Evolutionary conservation across 371 early-diverging fungal genomes (phyloP).

Genomic region (Neoconidiobolus thromboides): DNA sequence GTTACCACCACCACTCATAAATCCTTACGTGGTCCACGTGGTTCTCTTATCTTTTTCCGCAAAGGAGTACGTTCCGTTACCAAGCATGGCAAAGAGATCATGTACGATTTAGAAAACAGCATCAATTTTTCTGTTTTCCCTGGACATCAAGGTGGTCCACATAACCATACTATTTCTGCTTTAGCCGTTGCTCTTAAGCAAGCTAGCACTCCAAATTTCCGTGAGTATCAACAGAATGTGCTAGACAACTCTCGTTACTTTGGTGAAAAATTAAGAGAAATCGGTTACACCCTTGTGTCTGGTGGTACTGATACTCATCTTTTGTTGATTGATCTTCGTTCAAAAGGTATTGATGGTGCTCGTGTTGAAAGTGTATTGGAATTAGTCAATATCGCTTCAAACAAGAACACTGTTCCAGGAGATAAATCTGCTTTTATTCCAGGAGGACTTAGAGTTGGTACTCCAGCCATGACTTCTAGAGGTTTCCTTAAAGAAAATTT

Average conservation of each 20-base stretch:
- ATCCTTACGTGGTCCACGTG: conserved; percentile 96
- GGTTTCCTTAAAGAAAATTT: conserved; percentile 80
- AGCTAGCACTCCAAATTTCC: conserved; percentile 60
- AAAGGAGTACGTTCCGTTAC: conserved; percentile 64
- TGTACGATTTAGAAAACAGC: conserved; percentile 75
- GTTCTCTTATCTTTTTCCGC: conserved; percentile 96
- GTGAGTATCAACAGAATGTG: conserved; percentile 79
- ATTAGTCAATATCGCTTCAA: conserved; percentile 85
- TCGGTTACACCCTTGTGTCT: conserved; percentile 70
- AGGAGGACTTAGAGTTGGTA: conserved; percentile 79
- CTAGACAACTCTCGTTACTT: conserved; percentile 77
- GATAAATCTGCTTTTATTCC: conserved; percentile 92
- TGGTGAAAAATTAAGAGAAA: conserved; percentile 45
- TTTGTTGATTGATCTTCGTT: conserved; percentile 65
- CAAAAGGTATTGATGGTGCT: conserved; percentile 78
- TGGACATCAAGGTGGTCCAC: conserved; percentile 98
- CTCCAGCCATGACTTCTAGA: conserved; percentile 96
- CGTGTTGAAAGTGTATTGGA: conserved; percentile 88
- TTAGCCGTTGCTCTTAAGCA: conserved; percentile 94
- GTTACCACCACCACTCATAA: conserved; percentile 99
- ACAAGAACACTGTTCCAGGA: conserved; percentile 98
- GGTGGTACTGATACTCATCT: conserved; percentile 94
- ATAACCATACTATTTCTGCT: conserved; percentile 98
- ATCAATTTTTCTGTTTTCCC: conserved; percentile 98
- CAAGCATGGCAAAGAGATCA: conserved; percentile 67